Conservation (phyloP, 805 yeast species). For the Yarrowia bubula region DNA sequence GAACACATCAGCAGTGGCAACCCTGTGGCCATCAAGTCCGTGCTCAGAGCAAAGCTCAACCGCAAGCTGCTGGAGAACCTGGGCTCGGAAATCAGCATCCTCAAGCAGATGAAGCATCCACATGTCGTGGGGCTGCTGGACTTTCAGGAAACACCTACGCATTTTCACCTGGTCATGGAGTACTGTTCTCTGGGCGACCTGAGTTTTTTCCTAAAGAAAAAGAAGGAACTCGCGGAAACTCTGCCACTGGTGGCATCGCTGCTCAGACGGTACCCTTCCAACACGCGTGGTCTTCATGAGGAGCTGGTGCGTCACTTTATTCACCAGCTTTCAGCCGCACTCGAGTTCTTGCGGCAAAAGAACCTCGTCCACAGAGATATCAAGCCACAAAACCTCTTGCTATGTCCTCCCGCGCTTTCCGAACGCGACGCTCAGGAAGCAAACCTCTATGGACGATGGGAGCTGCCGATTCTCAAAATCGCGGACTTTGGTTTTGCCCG, state of each 20-base stretch:
- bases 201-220: conserved; percentile 76
- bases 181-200: conserved; percentile 94
- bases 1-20: conserved; percentile 46
- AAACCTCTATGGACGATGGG: conserved; percentile 77
- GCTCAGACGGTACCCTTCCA: conserved; percentile 79
- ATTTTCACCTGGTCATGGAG: conserved; percentile 92
- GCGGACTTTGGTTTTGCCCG: conserved; percentile 99
- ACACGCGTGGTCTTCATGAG: conserved; percentile 74
- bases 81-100: conserved; percentile 86
- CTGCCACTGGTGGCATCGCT: conserved; percentile 78
- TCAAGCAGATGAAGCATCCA: conserved; percentile 85
- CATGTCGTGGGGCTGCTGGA: conserved; percentile 87
- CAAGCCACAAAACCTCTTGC: conserved; percentile 82
- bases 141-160: conserved; percentile 68
- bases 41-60: conserved; percentile 75
- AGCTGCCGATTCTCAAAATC: conserved; percentile 83
- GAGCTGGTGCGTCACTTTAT: conserved; percentile 77
- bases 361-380: conserved; percentile 92
- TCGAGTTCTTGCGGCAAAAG: conserved; percentile 74
- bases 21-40: conserved; percentile 86
- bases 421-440: conserved; percentile 53
- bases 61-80: conserved; percentile 86
- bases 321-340: conserved; percentile 81
- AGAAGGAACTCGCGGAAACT: conserved; percentile 65
- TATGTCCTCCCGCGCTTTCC: conserved; percentile 78